These are phyloP conservation scores for Eutypella sp. DNA, from an alignment of 2,329 filamentous ascomycete genomes.

Conservation along the genomic window DNA sequence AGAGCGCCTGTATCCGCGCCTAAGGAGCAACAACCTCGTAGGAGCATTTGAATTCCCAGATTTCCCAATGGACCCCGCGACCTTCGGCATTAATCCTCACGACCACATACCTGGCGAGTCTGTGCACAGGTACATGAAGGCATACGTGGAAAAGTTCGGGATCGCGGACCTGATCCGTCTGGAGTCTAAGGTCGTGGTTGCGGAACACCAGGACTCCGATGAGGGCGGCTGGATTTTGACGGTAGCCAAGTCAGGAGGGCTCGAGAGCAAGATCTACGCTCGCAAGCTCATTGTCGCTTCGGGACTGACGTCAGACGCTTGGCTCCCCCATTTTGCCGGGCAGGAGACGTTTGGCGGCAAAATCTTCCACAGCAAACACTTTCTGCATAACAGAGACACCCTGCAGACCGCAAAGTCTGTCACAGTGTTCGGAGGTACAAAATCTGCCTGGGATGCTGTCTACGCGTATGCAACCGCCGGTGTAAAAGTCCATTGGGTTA, in stretches of 20 bases:
- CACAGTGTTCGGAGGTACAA: slow-evolving; percentile 55
- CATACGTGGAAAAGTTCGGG: slow-evolving; percentile 49
- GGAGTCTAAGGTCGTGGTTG: slow-evolving; percentile 43
- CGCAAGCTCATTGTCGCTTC: slow-evolving; percentile 57
- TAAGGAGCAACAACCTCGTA: slow-evolving; percentile 70
- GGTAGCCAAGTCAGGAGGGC: slow-evolving; percentile 2
- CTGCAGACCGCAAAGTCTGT: slow-evolving; percentile 33
- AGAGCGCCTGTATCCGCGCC: slow-evolving; percentile 60
- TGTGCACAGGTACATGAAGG: slow-evolving; percentile 51
- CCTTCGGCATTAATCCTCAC: slow-evolving; percentile 39
- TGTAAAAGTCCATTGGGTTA: slow-evolving; percentile 51
- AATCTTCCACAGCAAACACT: slow-evolving; percentile 54
- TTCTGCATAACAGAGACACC: slow-evolving; percentile 32
- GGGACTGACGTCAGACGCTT: slow-evolving; percentile 54
- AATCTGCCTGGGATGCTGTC: slow-evolving; percentile 59
- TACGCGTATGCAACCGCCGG: slow-evolving; percentile 52
- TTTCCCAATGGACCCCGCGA: slow-evolving; percentile 61
- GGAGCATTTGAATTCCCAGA: slow-evolving; percentile 71
- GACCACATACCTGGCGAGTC: slow-evolving; percentile 55
- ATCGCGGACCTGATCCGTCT: slow-evolving; percentile 45
- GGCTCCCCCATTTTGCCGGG: slow-evolving; percentile 46
- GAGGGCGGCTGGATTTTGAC: slow-evolving; percentile 29
- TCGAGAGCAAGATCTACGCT: slow-evolving; percentile 23
- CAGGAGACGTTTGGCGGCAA: slow-evolving; percentile 44
- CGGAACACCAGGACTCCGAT: slow-evolving; percentile 41